Base-by-base conservation (phyloP, 2,329 filamentous ascomycete species). In the Dactylellina cionopaga region DNA sequence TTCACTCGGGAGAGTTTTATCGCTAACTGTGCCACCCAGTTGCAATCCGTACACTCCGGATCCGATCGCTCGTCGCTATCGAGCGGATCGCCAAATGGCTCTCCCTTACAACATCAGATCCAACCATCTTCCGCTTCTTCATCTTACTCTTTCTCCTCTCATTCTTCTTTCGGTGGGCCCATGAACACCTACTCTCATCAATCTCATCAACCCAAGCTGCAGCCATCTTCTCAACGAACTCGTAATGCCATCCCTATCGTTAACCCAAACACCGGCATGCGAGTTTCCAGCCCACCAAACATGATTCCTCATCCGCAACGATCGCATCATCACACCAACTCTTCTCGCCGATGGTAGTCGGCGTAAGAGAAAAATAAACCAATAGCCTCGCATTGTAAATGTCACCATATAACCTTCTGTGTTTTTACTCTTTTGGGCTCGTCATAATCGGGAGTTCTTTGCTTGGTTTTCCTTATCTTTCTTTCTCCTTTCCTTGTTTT, bases 241-340 rank as follows among this genome's bases (percentile, higher is more conserved):
- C 92, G 92, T 81, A 98, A 97, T 81, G 92, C 95, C 79, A 98
- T 98, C 76, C 94, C 94, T 70, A 99, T 99, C 80, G 92, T 98
- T 82, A 96, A 99, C 85, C 95, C 95, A 60, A 91, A 87, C 77
- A 97, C 94, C 65, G 92, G 95, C 79, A 88, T 92, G 80, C 87
- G 88, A 79, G 90, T 97, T 84, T 89, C 92, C 64, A 96, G 92
- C 83, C 94, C 94, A 76, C 92, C 94, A 56, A 71, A 71, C 58
- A 71, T 71, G 66, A 71, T 71, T 27, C 66, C 66, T 43, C 66
- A 24, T 89, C 89, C 66, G 19, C 66, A 71, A 43, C 56, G 66
- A 58, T 27, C 66, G 52, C 66, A 71, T 37, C 66, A 75, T 27
- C 66, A 75, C 64, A 76, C 63, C 74, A 72, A 68, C 64, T 75